Evolutionary conservation across 2,329 filamentous ascomycete genomes (phyloP), one percentile per base, ranked within the genome.

Genomic region (Dactylellina drechsleri): DNA sequence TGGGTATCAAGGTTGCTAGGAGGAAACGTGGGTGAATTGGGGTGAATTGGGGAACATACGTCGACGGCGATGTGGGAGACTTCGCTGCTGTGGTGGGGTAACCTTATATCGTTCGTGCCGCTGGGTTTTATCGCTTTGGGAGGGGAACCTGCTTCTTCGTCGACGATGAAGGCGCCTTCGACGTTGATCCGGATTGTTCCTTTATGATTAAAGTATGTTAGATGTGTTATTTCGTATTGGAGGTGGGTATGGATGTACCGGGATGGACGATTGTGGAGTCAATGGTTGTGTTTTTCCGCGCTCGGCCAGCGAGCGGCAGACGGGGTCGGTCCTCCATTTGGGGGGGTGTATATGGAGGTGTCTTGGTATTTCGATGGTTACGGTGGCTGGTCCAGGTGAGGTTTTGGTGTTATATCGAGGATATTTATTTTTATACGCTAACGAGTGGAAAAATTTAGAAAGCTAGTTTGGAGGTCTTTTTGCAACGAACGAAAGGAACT

Each of bases 11-110:
- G 3, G 3, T 28, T 7, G 26, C 3, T 28, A 28, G 26, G 26
- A 28, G 7, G 7, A 7, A 28, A 7, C 26, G 40, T 1, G 16
- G 26, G 7, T 36, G 26, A 28, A 31, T 10, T 18, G 40, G n/a
- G n/a, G n/a, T n/a, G n/a, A n/a, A n/a, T n/a, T n/a, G 6, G 40
- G 54, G 31, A 72, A 85, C 91, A 83, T 86, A 96, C 93, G 86
- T 99, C 95, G 75, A 97, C 90, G 62, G 95, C 95, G 79, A 99
- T 92, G 84, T 99, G 95, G 84, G 93, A 97, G 78, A 99, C 94
- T 7, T 97, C 90, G 10, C 91, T 91, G 12, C 92, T 97, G 83
- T 99, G 95, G 82, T 98, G 95, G 28, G 95, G 95, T 73, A 99
- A 85, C n/a, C 95, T 87, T 79, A 99, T 99, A 81, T 97, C 95